Percentiles rank a stretch among this genome's conserved stretches.
Evolutionary conservation across 192 early-diverging fungal species (phyloP).

Genomic region (Linderina pennispora): DNA sequence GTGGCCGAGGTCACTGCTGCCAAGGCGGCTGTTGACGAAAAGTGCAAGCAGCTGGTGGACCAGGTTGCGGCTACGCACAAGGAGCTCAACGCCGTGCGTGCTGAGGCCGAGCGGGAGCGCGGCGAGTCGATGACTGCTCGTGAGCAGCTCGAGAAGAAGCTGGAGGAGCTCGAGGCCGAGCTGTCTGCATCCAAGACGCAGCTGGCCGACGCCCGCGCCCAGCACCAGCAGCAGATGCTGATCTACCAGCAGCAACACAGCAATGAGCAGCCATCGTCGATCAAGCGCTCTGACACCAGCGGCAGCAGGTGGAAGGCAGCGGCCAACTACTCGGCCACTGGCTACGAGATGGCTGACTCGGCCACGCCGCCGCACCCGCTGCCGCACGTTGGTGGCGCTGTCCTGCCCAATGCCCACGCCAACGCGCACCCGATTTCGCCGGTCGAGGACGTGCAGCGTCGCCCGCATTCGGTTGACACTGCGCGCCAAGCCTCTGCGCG

Average conservation of each 20-base stretch:
- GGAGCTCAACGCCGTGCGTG: constrained; percentile 22
- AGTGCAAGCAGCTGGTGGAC: constrained; percentile 17
- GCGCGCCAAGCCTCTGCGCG: not conserved
- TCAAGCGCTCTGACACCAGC: constrained; percentile 15
- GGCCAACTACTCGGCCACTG: constrained; percentile 25
- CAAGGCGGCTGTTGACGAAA: constrained; percentile 20
- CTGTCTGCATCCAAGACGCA: constrained; percentile 15
- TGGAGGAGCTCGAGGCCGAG: constrained; percentile 36
- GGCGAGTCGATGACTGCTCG: constrained; percentile 6
- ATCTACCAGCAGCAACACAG: constrained; percentile 15
- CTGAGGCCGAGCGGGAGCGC: constrained; percentile 7
- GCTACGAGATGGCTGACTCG: constrained; percentile 33
- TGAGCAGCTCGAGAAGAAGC: constrained; percentile 21
- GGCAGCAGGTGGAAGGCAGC: constrained; percentile 33
- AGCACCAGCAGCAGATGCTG: constrained; percentile 35
- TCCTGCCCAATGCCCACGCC: constrained; percentile 2
- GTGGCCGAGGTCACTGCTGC: constrained; percentile 18
- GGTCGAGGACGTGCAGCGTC: constrained; percentile 6
- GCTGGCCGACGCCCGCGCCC: constrained; percentile 32
- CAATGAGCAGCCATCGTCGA: constrained; percentile 9
- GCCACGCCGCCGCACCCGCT: not conserved
- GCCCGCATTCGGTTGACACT: constrained; percentile 26
- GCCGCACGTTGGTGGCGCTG: constrained; percentile 1
- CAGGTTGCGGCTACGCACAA: constrained; percentile 14
- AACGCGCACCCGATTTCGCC: not conserved